These are phyloP conservation scores for Rugonectria rugulosa DNA, from an alignment of 2,329 filamentous ascomycete genomes.

Conservation along the genomic window DNA sequence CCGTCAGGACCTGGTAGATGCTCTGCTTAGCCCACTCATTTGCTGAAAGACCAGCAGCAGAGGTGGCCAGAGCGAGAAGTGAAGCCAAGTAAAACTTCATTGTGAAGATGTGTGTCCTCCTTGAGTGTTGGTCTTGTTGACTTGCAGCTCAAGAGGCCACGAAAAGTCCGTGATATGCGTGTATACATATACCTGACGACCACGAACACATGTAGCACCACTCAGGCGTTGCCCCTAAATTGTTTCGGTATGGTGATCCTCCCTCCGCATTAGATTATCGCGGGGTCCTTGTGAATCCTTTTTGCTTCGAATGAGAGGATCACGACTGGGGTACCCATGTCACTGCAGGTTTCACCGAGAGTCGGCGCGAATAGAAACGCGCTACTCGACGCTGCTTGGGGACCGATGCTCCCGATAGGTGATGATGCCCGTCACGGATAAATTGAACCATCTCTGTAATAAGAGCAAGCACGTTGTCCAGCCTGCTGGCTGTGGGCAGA, in stretches of 20 bases:
- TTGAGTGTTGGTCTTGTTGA: neutral
- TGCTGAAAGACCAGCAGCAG: slow-evolving; percentile 12
- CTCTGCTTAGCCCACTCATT: slow-evolving; percentile 24
- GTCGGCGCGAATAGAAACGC: slow-evolving; percentile 19
- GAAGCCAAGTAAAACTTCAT: slow-evolving; percentile 17
- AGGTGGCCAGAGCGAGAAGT: neutral
- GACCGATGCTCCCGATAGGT: neutral
- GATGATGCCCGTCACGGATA: neutral
- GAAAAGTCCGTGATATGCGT: neutral
- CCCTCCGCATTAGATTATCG: neutral
- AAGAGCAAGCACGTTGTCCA: too few relatives aligned
- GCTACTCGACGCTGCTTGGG: neutral
- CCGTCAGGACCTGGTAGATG: slow-evolving; percentile 25
- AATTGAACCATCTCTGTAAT: neutral
- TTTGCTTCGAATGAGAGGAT: neutral
- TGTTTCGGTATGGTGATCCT: neutral
- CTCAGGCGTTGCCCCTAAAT: too few relatives aligned
- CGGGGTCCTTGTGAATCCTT: neutral
- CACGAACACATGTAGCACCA: neutral
- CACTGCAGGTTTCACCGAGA: slow-evolving; percentile 8
- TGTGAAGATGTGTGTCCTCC: neutral
- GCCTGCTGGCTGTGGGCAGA: too few relatives aligned
- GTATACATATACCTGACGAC: neutral
- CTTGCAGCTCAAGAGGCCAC: neutral
- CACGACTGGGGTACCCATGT: slow-evolving; percentile 1